These are phyloP conservation scores for Berberis thunbergii DNA, from an alignment of 164 flowering plant genomes.

Conservation along the genomic window DNA sequence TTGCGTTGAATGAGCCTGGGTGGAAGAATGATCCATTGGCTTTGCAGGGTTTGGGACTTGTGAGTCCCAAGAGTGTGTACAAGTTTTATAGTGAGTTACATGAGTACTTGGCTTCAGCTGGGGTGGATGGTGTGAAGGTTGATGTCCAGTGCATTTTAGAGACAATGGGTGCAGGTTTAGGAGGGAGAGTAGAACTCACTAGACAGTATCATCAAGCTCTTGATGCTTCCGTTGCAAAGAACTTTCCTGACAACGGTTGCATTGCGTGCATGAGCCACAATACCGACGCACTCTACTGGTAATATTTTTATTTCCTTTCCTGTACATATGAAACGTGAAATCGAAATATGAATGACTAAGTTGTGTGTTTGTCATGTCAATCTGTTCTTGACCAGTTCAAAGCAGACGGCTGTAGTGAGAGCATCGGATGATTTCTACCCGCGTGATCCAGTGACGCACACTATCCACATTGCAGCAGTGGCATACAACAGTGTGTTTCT, in stretches of 20 bases:
- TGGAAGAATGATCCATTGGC: slow-evolving; percentile 64
- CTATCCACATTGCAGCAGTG: slow-evolving; percentile 92
- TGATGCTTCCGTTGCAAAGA: slow-evolving; percentile 67
- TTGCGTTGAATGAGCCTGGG: slow-evolving; percentile 56
- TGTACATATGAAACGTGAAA: background rate
- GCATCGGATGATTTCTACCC: slow-evolving; percentile 98
- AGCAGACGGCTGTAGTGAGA: slow-evolving; percentile 82
- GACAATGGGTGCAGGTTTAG: slow-evolving; percentile 75
- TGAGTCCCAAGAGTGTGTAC: slow-evolving; percentile 56
- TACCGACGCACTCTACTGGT: slow-evolving; percentile 80
- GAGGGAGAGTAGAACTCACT: slow-evolving; percentile 86
- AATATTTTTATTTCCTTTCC: slow-evolving; percentile 1
- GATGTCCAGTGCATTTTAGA: slow-evolving; percentile 91
- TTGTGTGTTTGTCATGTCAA: background rate
- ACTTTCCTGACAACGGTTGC: slow-evolving; percentile 78
- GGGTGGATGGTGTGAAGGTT: slow-evolving; percentile 92
- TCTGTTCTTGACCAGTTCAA: slow-evolving; percentile 44
- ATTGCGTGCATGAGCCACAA: slow-evolving; percentile 98
- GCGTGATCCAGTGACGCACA: slow-evolving; percentile 81
- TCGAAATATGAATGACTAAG: too few relatives aligned
- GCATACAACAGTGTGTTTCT: slow-evolving; percentile 87
- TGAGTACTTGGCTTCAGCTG: slow-evolving; percentile 62
- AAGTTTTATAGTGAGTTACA: slow-evolving; percentile 74
- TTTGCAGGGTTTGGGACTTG: slow-evolving; percentile 71
- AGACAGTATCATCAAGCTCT: slow-evolving; percentile 81